Evolutionary conservation across 352 stramenopile genomes (phyloP), one percentile per base, ranked within the genome.

Genomic region (Pythium volutum): DNA sequence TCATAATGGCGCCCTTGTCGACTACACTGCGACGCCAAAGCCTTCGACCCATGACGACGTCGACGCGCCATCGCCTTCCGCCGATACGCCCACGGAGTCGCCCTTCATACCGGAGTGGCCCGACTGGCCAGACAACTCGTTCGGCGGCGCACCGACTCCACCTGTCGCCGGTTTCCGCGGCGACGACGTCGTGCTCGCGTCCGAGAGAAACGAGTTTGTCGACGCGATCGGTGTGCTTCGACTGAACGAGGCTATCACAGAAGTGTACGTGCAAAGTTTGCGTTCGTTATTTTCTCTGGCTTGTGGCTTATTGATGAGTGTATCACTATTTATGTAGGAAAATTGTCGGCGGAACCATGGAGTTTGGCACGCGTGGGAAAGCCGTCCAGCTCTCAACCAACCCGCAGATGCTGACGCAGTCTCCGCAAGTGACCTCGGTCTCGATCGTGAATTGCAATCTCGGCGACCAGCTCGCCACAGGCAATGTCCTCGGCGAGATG

Each of bases 361-460:
- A 55, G 31, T 43, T 55, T 20, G 48, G 48, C 3, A 55, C 48
- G 3, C 29, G 31, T 29, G 48, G 48, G n/a, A 29, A 4, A 2
- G 20, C 31, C 25, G 48, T 39, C 0, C 29, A 29, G 9, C 31
- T 55, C 18, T n/a, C 16, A 2, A n/a, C 43, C 10, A n/a, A 55
- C 12, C 48, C 48, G 14, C 48, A 22, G 8, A 45, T 55, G 48
- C 31, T 55, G 1, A 15, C 20, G 16, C 29, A 55, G 29, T 55
- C 48, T 4, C 48, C 4, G 1, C 26, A 55, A 8, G 48, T 55
- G n/a, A 55, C 2, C 29, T 43, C 48, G 10, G 18, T 55, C n/a
- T 42, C 16, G 48, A 55, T 55, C 20, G 18, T 2, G 16, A 55
- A 55, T 22, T 55, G 48, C 20, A n/a, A 42, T 10, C 26, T 55